Conservation (phyloP, 192 early-diverging fungal genomes). For the Gigaspora rosea region DNA sequence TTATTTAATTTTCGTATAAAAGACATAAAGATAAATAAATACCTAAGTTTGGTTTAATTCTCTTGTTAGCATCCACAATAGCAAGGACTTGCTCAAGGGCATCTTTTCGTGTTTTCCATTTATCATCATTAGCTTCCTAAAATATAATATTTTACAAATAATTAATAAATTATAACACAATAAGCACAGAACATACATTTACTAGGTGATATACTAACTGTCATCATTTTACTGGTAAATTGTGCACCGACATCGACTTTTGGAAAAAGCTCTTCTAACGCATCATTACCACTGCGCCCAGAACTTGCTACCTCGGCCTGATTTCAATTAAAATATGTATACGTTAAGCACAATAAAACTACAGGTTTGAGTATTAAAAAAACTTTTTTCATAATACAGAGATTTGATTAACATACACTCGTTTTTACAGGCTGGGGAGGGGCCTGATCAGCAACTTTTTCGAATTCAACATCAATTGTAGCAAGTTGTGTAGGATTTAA, state of each 20-base stretch:
- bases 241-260: conserved; percentile 76
- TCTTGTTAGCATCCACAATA: conserved; percentile 80
- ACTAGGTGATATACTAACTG: conserved; percentile 26
- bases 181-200: neutral
- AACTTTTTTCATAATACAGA: neutral
- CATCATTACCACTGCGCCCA: conserved; percentile 45
- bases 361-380: neutral
- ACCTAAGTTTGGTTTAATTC: conserved; percentile 78
- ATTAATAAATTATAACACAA: conserved; percentile 31
- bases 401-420: conserved; percentile 31
- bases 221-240: conserved; percentile 62
- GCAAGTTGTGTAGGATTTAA: conserved; percentile 80
- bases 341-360: neutral
- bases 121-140: conserved; percentile 71
- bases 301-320: conserved; percentile 35
- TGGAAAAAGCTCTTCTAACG: conserved; percentile 84
- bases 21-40: neutral
- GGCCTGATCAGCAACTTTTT: conserved; percentile 73
- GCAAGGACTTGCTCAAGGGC: conserved; percentile 80
- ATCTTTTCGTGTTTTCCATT: conserved; percentile 95
- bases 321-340: neutral
- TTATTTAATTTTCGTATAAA: neutral
- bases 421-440: conserved; percentile 67
- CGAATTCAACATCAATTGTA: conserved; percentile 91
- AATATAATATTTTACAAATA: neutral